Conservation (phyloP, 805 yeast species). For the Pichia sporocuriosa region DNA sequence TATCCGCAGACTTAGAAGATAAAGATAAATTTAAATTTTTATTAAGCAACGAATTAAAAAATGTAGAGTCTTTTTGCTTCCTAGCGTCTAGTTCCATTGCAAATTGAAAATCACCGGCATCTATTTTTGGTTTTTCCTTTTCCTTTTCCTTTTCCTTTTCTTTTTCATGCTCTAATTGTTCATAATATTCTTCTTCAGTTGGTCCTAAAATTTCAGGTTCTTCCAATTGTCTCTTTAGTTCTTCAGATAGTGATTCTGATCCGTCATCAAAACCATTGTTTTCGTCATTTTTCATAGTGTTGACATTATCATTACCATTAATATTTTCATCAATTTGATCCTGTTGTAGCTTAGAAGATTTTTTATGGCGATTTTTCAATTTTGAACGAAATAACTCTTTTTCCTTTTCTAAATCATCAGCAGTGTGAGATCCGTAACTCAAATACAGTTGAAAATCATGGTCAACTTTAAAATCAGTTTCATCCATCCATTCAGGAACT, state of each 20-base stretch:
- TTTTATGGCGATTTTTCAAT: not conserved
- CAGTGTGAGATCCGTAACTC: slow-evolving; percentile 21
- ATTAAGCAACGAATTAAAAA: slow-evolving; percentile 18
- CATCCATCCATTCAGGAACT: slow-evolving; percentile 28
- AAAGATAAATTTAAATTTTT: not conserved
- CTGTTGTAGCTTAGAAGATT: not conserved
- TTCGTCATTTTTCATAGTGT: not conserved
- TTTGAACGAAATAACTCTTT: slow-evolving; percentile 18
- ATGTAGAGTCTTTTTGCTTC: slow-evolving; percentile 19
- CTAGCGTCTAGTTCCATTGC: slow-evolving; percentile 14
- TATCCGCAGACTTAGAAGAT: not conserved
- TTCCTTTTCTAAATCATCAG: slow-evolving; percentile 27
- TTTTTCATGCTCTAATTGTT: not conserved
- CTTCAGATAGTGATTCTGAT: not conserved
- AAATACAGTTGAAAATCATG: slow-evolving; percentile 23
- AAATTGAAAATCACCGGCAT: slow-evolving; percentile 17
- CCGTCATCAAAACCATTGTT: not conserved
- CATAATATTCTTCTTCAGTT: slow-evolving; percentile 11
- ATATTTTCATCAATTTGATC: not conserved
- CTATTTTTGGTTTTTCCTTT: not conserved
- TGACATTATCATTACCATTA: not conserved
- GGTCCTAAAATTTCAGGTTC: slow-evolving; percentile 13
- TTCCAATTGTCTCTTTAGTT: slow-evolving; percentile 8
- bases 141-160: not conserved
- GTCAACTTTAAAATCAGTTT: slow-evolving; percentile 28